Base-by-base conservation (phyloP, 139 green algal species). In the Chlorella sorokiniana region DNA sequence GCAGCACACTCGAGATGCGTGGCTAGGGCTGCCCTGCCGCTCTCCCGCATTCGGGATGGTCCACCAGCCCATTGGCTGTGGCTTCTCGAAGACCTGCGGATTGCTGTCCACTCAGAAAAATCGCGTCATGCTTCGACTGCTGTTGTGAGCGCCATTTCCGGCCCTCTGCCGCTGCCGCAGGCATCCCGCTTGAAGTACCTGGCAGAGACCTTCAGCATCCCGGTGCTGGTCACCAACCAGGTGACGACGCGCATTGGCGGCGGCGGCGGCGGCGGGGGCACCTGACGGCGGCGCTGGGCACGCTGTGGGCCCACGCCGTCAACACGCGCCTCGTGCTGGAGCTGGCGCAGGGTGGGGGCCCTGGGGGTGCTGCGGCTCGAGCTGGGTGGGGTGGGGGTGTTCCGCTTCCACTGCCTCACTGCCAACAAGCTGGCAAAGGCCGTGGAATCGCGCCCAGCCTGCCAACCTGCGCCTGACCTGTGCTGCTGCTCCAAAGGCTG, bases 261-360 rank as follows among this genome's bases (percentile, higher is more conserved):
- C 81, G 41, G 86, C 67, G 1, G 72, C 84, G 41, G 48, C 67
- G 61, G 69, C 62, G 45, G 64, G 64, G 37, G 23, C 52, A 79
- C n/a, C 45, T 97, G 59, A 90, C 88, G 14, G 94, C 95, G 16
- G 95, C 95, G n/a, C 85, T 98, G 27, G 95, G 95, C 56, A 91
- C 93, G 54, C 93, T 96, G 75, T 98, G 95, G 95, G 93, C 95
- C 11, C 95, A 98, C 84, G 90, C 87, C 37, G 94, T 98, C 44
- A 98, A 98, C 84, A 94, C 94, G n/a, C 85, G 95, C 1, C 80
- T 98, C 25, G 86, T 95, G 31, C 81, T 98, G 61, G 89, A 95
- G 84, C 48, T 83, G 33, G 23, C 81, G 40, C 75, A 75, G 5
- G 83, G 76, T 85, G 52, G 65, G 89, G 6, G 85, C 77, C 27